phyloP scores from a whole-genome alignment of 2,329 filamentous ascomycete species.

The Fusarium verticillioides region DNA sequence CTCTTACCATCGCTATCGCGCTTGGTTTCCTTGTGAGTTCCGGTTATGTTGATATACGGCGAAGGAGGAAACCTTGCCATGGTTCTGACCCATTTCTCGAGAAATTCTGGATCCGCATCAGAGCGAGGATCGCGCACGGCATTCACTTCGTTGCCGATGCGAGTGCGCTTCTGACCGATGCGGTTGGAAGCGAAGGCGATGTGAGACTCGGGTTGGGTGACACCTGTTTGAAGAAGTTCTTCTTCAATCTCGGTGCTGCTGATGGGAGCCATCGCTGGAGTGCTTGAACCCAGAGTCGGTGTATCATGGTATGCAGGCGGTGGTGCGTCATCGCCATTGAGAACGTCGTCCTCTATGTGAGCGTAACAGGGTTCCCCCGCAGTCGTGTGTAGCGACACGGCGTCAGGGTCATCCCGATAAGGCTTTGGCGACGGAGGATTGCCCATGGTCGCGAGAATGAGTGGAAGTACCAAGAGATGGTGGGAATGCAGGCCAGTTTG shows the following conservation, averaged over 20 bases:
- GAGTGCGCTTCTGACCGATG: slow-evolving; percentile 29
- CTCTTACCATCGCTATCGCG: slow-evolving; percentile 32
- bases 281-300: neutral
- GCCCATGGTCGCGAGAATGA: neutral
- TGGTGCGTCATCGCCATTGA: neutral
- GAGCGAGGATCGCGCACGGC: slow-evolving; percentile 27
- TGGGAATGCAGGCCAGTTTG: fast-evolving
- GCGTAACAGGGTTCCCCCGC: slow-evolving; percentile 14
- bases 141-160: slow-evolving; percentile 31
- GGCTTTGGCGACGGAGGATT: neutral
- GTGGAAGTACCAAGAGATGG: fast-evolving
- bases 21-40: slow-evolving; percentile 27
- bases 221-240: neutral
- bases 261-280: neutral
- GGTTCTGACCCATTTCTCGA: slow-evolving; percentile 24
- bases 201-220: slow-evolving; percentile 14
- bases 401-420: slow-evolving; percentile 34
- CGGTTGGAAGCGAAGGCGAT: slow-evolving; percentile 7
- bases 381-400: slow-evolving; percentile 36
- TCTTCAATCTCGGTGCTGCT: neutral
- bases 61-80: slow-evolving; percentile 30
- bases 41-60: slow-evolving; percentile 33
- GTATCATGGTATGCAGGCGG: slow-evolving; percentile 9
- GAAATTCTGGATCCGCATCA: slow-evolving; percentile 15
- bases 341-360: slow-evolving; percentile 1